Conservation (phyloP, 495 filamentous ascomycete genomes). For the Saxophila tyrrhenica region DNA sequence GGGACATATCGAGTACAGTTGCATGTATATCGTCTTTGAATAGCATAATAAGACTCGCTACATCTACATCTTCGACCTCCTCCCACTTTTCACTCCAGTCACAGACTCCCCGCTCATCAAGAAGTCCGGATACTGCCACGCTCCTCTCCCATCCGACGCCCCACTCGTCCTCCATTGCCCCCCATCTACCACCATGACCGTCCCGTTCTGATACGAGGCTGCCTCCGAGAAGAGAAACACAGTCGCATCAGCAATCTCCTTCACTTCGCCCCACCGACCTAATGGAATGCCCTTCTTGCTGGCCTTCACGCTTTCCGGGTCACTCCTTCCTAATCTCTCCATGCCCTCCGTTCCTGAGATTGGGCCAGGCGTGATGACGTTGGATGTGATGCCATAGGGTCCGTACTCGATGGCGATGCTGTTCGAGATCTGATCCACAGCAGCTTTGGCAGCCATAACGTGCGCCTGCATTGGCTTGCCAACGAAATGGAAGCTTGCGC, state of each 20-base stretch:
- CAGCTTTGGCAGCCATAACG: constrained; percentile 81
- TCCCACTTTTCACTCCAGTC: constrained; percentile 46
- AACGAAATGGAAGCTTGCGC: constrained; percentile 80
- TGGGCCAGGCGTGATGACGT: constrained; percentile 73
- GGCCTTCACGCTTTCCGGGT: constrained; percentile 27
- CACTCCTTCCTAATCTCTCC: constrained; percentile 29
- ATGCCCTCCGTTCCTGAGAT: constrained; percentile 55
- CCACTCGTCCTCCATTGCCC: constrained; percentile 53
- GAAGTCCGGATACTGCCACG: constrained; percentile 51
- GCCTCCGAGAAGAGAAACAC: constrained; percentile 75
- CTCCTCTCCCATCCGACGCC: constrained; percentile 17
- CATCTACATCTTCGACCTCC: constrained; percentile 48
- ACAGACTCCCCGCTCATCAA: constrained; percentile 45
- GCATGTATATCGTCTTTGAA: too few species aligned
- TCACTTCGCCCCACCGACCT: constrained; percentile 64
- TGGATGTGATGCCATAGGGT: constrained; percentile 76
- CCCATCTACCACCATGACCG: constrained; percentile 65
- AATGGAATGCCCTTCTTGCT: constrained; percentile 43
- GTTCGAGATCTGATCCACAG: constrained; percentile 69
- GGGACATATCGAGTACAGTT: too few species aligned
- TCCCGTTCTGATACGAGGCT: constrained; percentile 73
- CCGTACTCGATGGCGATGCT: constrained; percentile 75
- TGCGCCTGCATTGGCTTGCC: constrained; percentile 75
- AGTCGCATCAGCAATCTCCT: constrained; percentile 87
- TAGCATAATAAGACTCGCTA: too few species aligned